Percentiles rank a stretch among this genome's conserved stretches.
phyloP scores from a whole-genome alignment of 1,284 basidiomycete species.

The Mycena sp. region DNA sequence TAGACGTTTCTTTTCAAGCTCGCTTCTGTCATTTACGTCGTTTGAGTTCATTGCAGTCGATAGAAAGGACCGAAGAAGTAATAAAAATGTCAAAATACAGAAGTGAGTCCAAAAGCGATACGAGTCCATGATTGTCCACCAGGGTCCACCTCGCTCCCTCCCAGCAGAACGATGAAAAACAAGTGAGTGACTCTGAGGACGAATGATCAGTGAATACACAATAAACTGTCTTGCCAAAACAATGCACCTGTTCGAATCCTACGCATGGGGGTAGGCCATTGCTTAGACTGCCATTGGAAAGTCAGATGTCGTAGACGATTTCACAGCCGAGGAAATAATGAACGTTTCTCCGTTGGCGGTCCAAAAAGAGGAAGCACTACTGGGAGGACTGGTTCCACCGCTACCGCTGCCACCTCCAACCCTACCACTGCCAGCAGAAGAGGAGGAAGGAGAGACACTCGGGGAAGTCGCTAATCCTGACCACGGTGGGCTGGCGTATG shows the following conservation, averaged over 20 bases:
- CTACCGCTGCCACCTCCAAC: not conserved
- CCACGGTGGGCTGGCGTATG: not conserved
- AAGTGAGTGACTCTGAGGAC: no score
- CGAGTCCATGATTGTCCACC: no score
- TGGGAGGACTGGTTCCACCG: not conserved
- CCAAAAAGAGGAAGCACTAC: conserved; percentile 7
- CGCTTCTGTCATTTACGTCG: no score
- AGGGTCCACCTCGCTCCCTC: no score
- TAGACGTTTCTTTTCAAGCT: no score
- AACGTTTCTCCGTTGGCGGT: not conserved
- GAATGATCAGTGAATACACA: no score
- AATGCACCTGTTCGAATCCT: not conserved
- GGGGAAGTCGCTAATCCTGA: not conserved
- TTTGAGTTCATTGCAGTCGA: no score
- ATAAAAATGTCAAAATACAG: no score
- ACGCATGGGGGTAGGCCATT: not conserved
- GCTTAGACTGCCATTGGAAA: not conserved
- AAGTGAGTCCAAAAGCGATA: no score
- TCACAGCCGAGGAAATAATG: not conserved
- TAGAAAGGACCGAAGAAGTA: no score
- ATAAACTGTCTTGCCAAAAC: no score
- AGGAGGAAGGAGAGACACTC: not conserved
- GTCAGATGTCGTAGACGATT: not conserved
- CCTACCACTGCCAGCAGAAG: not conserved
- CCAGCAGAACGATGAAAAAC: no score